A percentile compares a stretch with the other conserved stretches of the same genome.
Conservation (phyloP, 2,329 filamentous ascomycete genomes). For the Allantophomopsis cytisporea region DNA sequence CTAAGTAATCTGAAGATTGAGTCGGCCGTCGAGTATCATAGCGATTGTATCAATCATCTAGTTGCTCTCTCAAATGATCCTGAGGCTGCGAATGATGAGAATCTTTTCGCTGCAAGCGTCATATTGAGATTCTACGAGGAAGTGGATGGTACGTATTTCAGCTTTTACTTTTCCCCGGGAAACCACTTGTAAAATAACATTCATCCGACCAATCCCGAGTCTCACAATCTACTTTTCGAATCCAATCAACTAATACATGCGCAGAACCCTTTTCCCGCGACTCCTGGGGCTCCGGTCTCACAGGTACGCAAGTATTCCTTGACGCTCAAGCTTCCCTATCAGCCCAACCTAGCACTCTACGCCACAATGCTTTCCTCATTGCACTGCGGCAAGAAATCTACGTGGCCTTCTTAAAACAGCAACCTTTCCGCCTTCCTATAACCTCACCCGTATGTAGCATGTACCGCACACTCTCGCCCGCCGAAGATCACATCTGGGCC, state of each 20-base stretch:
- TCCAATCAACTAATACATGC: neutral
- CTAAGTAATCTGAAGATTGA: slow-evolving; percentile 18
- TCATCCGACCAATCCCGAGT: no score
- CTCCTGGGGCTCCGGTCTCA: slow-evolving; percentile 9
- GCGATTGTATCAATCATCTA: slow-evolving; percentile 24
- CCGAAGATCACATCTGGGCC: slow-evolving; percentile 10
- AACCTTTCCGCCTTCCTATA: slow-evolving; percentile 21
- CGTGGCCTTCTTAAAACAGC: slow-evolving; percentile 26
- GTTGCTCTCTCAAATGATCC: slow-evolving; percentile 22
- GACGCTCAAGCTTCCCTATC: slow-evolving; percentile 10
- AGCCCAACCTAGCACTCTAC: slow-evolving; percentile 16
- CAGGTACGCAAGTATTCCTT: slow-evolving; percentile 11
- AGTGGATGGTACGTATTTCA: slow-evolving; percentile 17
- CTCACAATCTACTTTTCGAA: neutral
- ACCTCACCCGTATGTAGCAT: slow-evolving; percentile 14
- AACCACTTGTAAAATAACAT: no score
- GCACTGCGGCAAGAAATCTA: slow-evolving; percentile 34
- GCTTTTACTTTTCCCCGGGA: no score
- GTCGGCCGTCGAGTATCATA: slow-evolving; percentile 25
- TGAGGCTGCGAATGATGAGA: slow-evolving; percentile 21
- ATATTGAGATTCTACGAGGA: slow-evolving; percentile 25
- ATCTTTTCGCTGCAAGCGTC: slow-evolving; percentile 22
- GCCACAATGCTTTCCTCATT: slow-evolving; percentile 30
- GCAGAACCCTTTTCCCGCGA: slow-evolving; percentile 9
- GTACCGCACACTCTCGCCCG: slow-evolving; percentile 8